These are phyloP conservation scores for Astrocystis sublimbata DNA, from an alignment of 495 filamentous ascomycete genomes.

Conservation along the genomic window DNA sequence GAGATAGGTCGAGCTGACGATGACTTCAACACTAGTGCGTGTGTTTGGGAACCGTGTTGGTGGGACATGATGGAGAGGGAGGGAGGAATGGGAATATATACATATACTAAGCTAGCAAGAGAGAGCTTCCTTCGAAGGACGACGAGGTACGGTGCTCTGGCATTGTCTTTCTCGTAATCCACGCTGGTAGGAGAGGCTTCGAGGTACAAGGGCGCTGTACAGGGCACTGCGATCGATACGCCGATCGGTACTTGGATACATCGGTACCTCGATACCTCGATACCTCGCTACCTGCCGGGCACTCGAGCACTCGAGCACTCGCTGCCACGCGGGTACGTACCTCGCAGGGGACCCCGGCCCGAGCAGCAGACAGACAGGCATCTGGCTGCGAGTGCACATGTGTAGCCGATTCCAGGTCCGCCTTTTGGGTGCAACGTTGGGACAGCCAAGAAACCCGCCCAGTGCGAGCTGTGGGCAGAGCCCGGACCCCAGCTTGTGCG, in stretches of 20 bases:
- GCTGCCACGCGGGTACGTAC: constrained; percentile 24
- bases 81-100: constrained; percentile 32
- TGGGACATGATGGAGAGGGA: constrained; percentile 28
- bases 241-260: constrained; percentile 15
- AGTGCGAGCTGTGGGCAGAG: constrained; percentile 26
- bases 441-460: constrained; percentile 21
- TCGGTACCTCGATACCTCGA: constrained; percentile 5
- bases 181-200: constrained; percentile 10
- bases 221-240: background rate
- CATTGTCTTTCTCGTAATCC: constrained; percentile 11
- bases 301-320: background rate
- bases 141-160: constrained; percentile 18
- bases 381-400: constrained; percentile 31
- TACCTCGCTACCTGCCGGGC: too few species aligned
- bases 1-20: constrained; percentile 2
- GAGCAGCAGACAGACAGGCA: constrained; percentile 27
- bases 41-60: constrained; percentile 21
- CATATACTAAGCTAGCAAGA: constrained; percentile 11
- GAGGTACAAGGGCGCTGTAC: background rate
- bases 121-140: constrained; percentile 20
- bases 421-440: constrained; percentile 35
- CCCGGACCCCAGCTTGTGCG: constrained; percentile 24
- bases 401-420: constrained; percentile 28
- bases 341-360: constrained; percentile 24
- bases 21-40: constrained; percentile 22